Base-by-base conservation (phyloP, 495 filamentous ascomycete species). In the Hypoxylon cercidicola region DNA sequence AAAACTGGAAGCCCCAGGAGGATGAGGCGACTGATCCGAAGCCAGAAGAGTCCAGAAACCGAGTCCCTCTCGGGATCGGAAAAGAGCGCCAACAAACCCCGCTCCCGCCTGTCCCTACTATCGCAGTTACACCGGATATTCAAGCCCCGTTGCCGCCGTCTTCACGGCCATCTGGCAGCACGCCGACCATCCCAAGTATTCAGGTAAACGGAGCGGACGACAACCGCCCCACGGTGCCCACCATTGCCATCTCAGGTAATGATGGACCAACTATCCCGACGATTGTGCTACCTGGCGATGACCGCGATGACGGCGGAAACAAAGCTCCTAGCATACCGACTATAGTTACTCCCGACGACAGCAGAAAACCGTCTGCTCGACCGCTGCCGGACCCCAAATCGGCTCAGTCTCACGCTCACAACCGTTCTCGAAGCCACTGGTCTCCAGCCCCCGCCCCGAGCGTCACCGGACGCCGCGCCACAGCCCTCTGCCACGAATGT, bases 401-500 rank as follows among this genome's bases (percentile, higher is more conserved):
- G 60, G 47, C 8, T 68, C 68, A 41, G 75, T 15, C 74, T 48
- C 74, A 64, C 32, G 66, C 70, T 54, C 78, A 73, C 59, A 75
- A 75, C n/a, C 78, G 70, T 34, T 74, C 72, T 55, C 75, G 64
- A 53, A 74, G 75, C 60, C 85, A 72, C 75, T 88, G 76, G 77
- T 77, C 80, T 25, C 78, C 76, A 25, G 82, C 75, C 32, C 72
- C 76, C 21, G 82, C 75, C 34, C 72, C 68, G 19, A 67, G 63
- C 12, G 70, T 74, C 19, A 71, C 67, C 48, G 78, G 76, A 30
- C 85, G 85, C 50, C 85, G 91, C 43, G 87, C 89, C 7, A 90
- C 89, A 0, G 92, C 91, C 4, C 85, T 86, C 35, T 99, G 95
- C 73, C 88, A 92, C 43, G 87, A 92, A 66, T 99, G 95, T 74